Conservation (phyloP, 2,329 filamentous ascomycete genomes). For the Phialophora macrospora region DNA sequence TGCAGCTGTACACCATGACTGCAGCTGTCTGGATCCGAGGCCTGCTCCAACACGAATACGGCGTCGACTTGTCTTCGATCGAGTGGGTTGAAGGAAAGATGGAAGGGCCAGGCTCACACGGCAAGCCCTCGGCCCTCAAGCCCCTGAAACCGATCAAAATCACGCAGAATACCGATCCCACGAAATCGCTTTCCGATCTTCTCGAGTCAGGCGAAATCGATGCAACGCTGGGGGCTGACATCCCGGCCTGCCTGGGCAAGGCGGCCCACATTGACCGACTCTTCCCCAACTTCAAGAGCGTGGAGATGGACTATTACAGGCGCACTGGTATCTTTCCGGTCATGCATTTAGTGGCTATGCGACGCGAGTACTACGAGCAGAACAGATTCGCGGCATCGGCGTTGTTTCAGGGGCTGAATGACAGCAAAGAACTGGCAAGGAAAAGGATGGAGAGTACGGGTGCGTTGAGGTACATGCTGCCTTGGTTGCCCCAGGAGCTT, state of each 20-base stretch:
- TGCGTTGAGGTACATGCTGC: slow-evolving; percentile 46
- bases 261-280: slow-evolving; percentile 42
- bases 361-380: slow-evolving; percentile 41
- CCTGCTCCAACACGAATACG: slow-evolving; percentile 44
- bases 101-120: slow-evolving; percentile 41
- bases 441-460: slow-evolving; percentile 41
- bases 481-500: slow-evolving; percentile 43
- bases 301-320: slow-evolving; percentile 45
- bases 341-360: slow-evolving; percentile 44
- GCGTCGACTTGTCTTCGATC: slow-evolving; percentile 43
- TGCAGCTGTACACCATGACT: slow-evolving; percentile 49
- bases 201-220: slow-evolving; percentile 47
- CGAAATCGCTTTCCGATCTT: slow-evolving; percentile 43
- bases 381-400: slow-evolving; percentile 42
- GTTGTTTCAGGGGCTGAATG: slow-evolving; percentile 44
- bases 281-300: slow-evolving; percentile 45
- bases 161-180: slow-evolving; percentile 14
- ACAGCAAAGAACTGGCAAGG: slow-evolving; percentile 44
- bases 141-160: slow-evolving; percentile 21
- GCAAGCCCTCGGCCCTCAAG: slow-evolving; percentile 38
- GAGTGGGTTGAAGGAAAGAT: slow-evolving; percentile 46
- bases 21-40: slow-evolving; percentile 47
- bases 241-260: slow-evolving; percentile 43
- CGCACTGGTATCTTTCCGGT: slow-evolving; percentile 43
- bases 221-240: slow-evolving; percentile 46